A percentile compares a stretch with the other conserved stretches of the same genome.
These are phyloP conservation scores for Cercospora brassicicola DNA, from an alignment of 2,329 filamentous ascomycete species.

Conservation along the genomic window DNA sequence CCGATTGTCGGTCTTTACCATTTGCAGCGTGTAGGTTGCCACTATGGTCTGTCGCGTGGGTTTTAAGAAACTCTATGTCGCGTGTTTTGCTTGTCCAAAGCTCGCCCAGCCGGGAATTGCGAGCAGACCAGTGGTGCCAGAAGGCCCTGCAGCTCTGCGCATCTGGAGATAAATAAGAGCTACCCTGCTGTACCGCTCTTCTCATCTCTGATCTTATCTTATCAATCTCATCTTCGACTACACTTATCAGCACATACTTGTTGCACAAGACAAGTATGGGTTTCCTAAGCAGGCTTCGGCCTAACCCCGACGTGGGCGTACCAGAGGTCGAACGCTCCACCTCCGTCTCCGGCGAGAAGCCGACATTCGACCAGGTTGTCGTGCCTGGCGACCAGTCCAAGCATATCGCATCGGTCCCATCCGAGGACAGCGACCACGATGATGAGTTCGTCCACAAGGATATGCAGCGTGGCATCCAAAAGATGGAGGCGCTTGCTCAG, in stretches of 20 bases:
- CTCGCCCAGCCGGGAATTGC: slow-evolving; percentile 14
- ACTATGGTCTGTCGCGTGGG: slow-evolving; percentile 9
- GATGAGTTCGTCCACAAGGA: slow-evolving; percentile 24
- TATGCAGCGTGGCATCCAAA: slow-evolving; percentile 24
- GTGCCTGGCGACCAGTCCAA: slow-evolving; percentile 16
- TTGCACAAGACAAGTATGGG: slow-evolving; percentile 1
- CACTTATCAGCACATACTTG: neutral
- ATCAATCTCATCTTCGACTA: slow-evolving; percentile 4
- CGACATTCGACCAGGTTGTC: neutral
- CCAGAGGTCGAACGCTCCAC: slow-evolving; percentile 14
- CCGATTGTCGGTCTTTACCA: neutral
- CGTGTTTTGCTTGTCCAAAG: slow-evolving; percentile 4
- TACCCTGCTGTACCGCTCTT: neutral
- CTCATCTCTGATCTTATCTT: slow-evolving; percentile 8
- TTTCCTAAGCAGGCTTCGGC: slow-evolving; percentile 13
- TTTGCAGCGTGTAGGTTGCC: neutral
- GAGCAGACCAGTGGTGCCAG: neutral
- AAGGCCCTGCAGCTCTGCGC: neutral
- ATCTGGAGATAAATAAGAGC: slow-evolving; percentile 7
- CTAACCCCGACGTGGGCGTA: slow-evolving; percentile 5
- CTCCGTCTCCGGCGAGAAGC: neutral
- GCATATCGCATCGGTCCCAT: slow-evolving; percentile 15
- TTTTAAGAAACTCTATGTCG: neutral
- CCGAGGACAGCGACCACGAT: slow-evolving; percentile 23
- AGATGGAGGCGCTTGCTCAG: slow-evolving; percentile 24